Base-by-base conservation (phyloP, 768 basidiomycete species). In the Russula olivacea region DNA sequence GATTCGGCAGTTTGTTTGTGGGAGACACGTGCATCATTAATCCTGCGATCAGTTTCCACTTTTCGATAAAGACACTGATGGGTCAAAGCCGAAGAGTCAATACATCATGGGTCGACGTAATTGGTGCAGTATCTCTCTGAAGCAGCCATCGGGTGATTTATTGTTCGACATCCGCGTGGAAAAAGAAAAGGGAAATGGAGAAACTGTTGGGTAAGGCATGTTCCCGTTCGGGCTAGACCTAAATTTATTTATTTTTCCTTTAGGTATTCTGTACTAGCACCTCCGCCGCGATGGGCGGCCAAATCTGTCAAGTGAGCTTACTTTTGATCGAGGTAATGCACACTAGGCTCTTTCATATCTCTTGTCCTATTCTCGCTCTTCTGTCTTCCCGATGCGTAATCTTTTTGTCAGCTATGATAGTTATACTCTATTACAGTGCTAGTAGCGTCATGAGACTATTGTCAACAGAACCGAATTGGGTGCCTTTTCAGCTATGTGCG, bases 101-200 rank as follows among this genome's bases (percentile, higher is more conserved):
- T 86, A 81, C 69, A 86, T 97, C 61, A 94, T 94, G 86, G 92
- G 91, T 1, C 77, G 83, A 60, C 82, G 95, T 45, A 98, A 98
- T 72, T 98, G 92, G 86, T 89, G 89, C 70, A 79, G 80, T 38
- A 83, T 91, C 9, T 74, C 79, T 32, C 86, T 82, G 77, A 82
- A 90, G 51, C 69, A 72, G 17, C 57, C 69, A 3, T 80, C 81
- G 7, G 86, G 86, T 0, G 87, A 89, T 6, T 69, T 98, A 67
- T 74, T 83, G 8, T 98, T 91, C 66, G 89, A 93, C 68, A 84
- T 98, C 69, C 83, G 89, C 1, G 86, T 98, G 11, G 96, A 99
- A 74, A 89, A 82, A 67, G 79, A 80, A 66, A 93, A 92, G 70
- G 96, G 96, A 0, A 60, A 76, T 34, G 96, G 96, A 6, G 80